phyloP scores from a whole-genome alignment of 1,284 basidiomycete genomes.

The Puccinia triticina region DNA sequence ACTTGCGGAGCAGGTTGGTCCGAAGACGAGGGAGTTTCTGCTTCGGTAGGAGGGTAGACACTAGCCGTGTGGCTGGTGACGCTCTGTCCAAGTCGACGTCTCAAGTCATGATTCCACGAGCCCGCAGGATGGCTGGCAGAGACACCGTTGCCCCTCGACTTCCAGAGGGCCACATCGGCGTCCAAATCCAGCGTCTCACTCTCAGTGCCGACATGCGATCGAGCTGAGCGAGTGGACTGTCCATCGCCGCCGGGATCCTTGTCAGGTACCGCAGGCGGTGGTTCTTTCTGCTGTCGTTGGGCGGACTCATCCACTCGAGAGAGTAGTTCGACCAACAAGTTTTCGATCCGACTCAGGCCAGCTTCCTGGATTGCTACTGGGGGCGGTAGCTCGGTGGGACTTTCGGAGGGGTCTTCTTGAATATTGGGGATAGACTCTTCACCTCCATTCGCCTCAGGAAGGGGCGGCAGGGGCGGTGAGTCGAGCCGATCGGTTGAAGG shows the following conservation, averaged over 20 bases:
- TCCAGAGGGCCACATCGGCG: slow-evolving; percentile 51
- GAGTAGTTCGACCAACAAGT: slow-evolving; percentile 48
- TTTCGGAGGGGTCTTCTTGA: not conserved
- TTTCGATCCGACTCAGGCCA: slow-evolving; percentile 47
- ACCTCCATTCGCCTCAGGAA: slow-evolving; percentile 10
- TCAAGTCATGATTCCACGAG: not conserved
- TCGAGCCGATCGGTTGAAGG: slow-evolving; percentile 14
- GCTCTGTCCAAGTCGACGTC: not conserved
- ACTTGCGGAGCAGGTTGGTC: slow-evolving; percentile 30
- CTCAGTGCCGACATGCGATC: not conserved
- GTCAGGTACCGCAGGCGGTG: slow-evolving; percentile 31
- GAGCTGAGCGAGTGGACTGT: not conserved
- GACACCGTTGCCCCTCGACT: slow-evolving; percentile 37
- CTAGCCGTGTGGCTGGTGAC: not conserved
- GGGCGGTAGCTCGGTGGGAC: slow-evolving; percentile 9
- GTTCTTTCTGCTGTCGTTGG: slow-evolving; percentile 38
- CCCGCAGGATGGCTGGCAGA: not conserved
- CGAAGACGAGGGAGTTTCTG: slow-evolving; percentile 9
- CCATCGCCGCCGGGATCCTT: slow-evolving; percentile 25
- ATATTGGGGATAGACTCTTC: not conserved
- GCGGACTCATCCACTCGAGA: slow-evolving; percentile 47
- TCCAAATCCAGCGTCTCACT: slow-evolving; percentile 42
- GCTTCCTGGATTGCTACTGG: slow-evolving; percentile 50
- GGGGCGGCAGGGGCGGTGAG: slow-evolving; percentile 40
- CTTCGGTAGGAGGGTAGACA: slow-evolving; percentile 43